Conservation (phyloP, 2,329 filamentous ascomycete species). For the Exophiala phaeomuriformis region DNA sequence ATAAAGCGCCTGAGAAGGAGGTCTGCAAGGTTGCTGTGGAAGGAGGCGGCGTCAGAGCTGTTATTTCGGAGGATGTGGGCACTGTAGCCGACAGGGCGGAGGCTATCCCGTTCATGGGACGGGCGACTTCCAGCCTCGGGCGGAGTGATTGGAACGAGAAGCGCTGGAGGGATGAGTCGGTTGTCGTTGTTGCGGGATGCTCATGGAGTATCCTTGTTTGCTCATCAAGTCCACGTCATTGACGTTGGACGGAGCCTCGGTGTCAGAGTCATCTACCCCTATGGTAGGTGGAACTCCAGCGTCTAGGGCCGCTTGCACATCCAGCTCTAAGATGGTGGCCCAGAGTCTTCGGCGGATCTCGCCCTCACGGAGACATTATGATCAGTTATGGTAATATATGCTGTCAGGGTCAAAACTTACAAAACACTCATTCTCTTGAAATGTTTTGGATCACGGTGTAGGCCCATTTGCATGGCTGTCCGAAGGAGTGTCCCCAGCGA, state of each 20-base stretch:
- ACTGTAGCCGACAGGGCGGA: slow-evolving; percentile 26
- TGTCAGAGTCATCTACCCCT: slow-evolving; percentile 32
- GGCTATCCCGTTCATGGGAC: slow-evolving; percentile 31
- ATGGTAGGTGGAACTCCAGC: slow-evolving; percentile 30
- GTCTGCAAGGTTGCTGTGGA: slow-evolving; percentile 47
- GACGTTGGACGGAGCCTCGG: slow-evolving; percentile 33
- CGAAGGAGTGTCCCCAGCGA: slow-evolving; percentile 29
- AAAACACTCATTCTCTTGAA: slow-evolving; percentile 20
- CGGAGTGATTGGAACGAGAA: slow-evolving; percentile 21
- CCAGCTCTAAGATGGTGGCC: slow-evolving; percentile 34
- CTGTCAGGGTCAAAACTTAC: not conserved
- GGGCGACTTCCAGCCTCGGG: slow-evolving; percentile 21
- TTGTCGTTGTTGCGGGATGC: slow-evolving; percentile 18
- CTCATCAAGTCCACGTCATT: slow-evolving; percentile 32
- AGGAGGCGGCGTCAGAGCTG: slow-evolving; percentile 25
- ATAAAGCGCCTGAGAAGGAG: slow-evolving; percentile 50
- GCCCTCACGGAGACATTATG: not conserved
- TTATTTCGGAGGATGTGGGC: slow-evolving; percentile 18
- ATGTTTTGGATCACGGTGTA: slow-evolving; percentile 31
- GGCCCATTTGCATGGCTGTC: slow-evolving; percentile 31
- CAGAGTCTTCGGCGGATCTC: slow-evolving; percentile 32
- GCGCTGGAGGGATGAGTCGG: slow-evolving; percentile 27
- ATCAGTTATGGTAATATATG: not conserved
- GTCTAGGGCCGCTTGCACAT: slow-evolving; percentile 31
- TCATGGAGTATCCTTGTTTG: slow-evolving; percentile 11